Evolutionary conservation across 768 basidiomycete species (phyloP).

Genomic region (Lepiota brunneoincarnata): DNA sequence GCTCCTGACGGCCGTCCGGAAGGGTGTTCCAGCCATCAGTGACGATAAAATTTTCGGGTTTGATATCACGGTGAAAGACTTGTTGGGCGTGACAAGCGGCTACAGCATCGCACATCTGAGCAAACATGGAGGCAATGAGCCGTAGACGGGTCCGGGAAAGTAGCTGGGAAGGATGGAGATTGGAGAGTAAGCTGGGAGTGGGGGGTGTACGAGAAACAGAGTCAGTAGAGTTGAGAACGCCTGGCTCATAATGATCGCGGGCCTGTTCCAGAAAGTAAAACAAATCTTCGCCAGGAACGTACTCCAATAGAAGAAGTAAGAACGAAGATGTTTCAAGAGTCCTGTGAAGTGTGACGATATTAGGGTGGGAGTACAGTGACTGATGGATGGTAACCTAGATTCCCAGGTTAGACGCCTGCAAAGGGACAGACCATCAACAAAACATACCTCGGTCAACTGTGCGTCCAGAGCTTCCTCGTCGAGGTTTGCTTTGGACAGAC

Average conservation of each 20-base stretch:
- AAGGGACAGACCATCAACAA: slow-evolving; percentile 7
- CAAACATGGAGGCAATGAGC: slow-evolving; percentile 95
- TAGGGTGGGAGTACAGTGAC: slow-evolving; percentile 83
- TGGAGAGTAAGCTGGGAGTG: slow-evolving; percentile 88
- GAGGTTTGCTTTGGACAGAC: slow-evolving; percentile 91
- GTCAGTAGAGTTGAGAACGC: slow-evolving; percentile 36
- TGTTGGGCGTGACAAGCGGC: slow-evolving; percentile 89
- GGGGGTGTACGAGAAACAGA: slow-evolving; percentile 75
- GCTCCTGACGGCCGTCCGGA: slow-evolving; percentile 60
- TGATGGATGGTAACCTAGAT: slow-evolving; percentile 89
- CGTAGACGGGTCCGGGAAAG: slow-evolving; percentile 86
- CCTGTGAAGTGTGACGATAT: slow-evolving; percentile 93
- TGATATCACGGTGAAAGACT: slow-evolving; percentile 97
- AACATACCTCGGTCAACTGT: slow-evolving; percentile 84
- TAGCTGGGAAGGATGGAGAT: slow-evolving; percentile 72
- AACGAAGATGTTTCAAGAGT: slow-evolving; percentile 92
- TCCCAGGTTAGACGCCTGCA: slow-evolving; percentile 14
- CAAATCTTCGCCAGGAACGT: slow-evolving; percentile 94
- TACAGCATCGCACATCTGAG: slow-evolving; percentile 98
- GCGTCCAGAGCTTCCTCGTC: slow-evolving; percentile 83
- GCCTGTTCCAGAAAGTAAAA: slow-evolving; percentile 99
- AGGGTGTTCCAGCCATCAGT: slow-evolving; percentile 69
- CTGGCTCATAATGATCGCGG: slow-evolving; percentile 76
- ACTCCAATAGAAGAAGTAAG: slow-evolving; percentile 90
- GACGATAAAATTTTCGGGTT: slow-evolving; percentile 98